Evolutionary conservation across 1,139 yeast species (phyloP).

Genomic region (Suhomyces maxii): DNA sequence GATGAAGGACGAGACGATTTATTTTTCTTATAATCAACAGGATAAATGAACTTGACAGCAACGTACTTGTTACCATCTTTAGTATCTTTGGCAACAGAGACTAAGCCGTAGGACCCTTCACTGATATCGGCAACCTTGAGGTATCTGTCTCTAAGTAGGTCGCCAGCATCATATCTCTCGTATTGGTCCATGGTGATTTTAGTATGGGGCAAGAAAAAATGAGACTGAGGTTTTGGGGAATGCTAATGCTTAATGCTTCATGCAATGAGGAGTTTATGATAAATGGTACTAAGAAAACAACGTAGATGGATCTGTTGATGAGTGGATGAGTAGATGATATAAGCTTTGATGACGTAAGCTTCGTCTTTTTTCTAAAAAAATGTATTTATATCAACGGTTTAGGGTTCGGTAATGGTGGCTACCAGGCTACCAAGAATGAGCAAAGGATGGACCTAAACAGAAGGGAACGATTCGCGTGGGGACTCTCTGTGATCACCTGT

Average conservation of each 20-base stretch:
- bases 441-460: no score
- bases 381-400: no score
- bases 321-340: neutral
- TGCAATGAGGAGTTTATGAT: neutral
- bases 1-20: constrained; percentile 31
- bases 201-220: neutral
- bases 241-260: neutral
- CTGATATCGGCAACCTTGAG: constrained; percentile 74
- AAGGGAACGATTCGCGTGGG: neutral
- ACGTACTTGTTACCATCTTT: constrained; percentile 53
- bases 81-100: constrained; percentile 79
- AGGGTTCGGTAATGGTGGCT: no score
- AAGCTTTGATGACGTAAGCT: no score
- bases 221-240: neutral
- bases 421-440: no score
- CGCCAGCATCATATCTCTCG: constrained; percentile 60
- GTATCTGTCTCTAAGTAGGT: constrained; percentile 63
- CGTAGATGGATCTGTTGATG: neutral
- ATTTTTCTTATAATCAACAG: constrained; percentile 40
- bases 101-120: constrained; percentile 93
- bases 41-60: constrained; percentile 80
- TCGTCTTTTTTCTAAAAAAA: no score
- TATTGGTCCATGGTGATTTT: constrained; percentile 41
- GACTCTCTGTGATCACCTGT: constrained; percentile 7
- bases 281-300: neutral